Base-by-base conservation (phyloP, 208 protist species). In the Crithidia thermophila region DNA sequence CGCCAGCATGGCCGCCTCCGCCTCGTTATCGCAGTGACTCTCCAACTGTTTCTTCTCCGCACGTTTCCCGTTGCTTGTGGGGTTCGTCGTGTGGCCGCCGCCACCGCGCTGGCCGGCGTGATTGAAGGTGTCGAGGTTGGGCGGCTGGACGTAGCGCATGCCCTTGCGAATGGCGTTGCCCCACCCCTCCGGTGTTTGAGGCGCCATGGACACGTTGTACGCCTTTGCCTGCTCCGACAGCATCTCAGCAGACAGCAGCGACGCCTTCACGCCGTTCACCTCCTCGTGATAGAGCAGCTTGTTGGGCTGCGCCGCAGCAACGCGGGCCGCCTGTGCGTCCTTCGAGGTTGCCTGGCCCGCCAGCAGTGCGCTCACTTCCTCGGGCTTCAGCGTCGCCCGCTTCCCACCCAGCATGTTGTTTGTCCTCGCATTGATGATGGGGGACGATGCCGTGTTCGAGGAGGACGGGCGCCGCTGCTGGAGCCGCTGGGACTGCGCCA, bases 401-500 rank as follows among this genome's bases (percentile, higher is more conserved):
- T 23, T 56, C 57, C 39, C 28, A 8, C 33, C 16, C 16, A 1
- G 20, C 25, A 7, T 2, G n/a, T n/a, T n/a, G n/a, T n/a, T n/a
- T n/a, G n/a, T n/a, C n/a, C n/a, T n/a, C n/a, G n/a, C n/a, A n/a
- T n/a, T n/a, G n/a, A n/a, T n/a, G n/a, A n/a, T n/a, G n/a, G n/a
- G n/a, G n/a, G n/a, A n/a, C n/a, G n/a, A n/a, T 11, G 14, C 45
- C 43, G 20, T 37, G 21, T 30, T 5, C 4, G 42, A 64, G 14
- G 18, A 1, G 25, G 42, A 21, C 30, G 47, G 33, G 28, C 9
- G 27, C 46, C 71, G 66, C 18, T 39, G 52, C 31, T 70, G 65
- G 56, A 93, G 66, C 4, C 84, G 87, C 11, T 65, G 53, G 13
- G 77, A 71, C 56, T 93, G 87, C 9, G 68, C 65, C 25, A 77